These are phyloP conservation scores for Pseudogymnoascus sp. DNA, from an alignment of 2,329 filamentous ascomycete species.

Conservation along the genomic window DNA sequence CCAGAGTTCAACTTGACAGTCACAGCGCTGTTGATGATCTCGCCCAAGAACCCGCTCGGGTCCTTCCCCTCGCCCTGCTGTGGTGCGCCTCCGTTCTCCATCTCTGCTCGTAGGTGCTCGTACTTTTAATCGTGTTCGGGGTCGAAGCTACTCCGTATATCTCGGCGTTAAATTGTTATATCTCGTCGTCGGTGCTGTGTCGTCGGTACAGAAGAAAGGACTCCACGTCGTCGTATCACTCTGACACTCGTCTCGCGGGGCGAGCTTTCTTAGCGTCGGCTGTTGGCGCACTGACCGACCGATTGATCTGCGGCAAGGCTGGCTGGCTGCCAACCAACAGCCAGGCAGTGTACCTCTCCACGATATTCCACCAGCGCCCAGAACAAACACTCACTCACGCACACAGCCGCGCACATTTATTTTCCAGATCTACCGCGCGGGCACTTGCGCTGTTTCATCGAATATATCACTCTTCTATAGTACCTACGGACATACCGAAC, in stretches of 20 bases:
- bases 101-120: constrained; percentile 29
- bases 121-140: not conserved
- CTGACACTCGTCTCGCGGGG: not conserved
- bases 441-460: not conserved
- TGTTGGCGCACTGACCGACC: not conserved
- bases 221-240: not conserved
- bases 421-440: not conserved
- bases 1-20: constrained; percentile 98
- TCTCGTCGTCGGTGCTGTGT: not conserved
- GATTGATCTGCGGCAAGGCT: constrained; percentile 1
- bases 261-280: not conserved
- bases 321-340: not conserved
- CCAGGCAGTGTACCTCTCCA: not conserved
- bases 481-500: not conserved
- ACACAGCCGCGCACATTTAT: not conserved
- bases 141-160: not conserved
- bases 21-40: constrained; percentile 89
- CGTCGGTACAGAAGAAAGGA: not conserved
- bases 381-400: not conserved
- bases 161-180: not conserved
- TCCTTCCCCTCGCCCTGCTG: constrained; percentile 70
- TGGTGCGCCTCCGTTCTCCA: constrained; percentile 64
- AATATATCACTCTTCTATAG: not conserved
- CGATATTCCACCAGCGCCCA: not conserved
- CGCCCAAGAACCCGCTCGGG: constrained; percentile 83